Evolutionary conservation across 2,329 filamentous ascomycete species (phyloP), one percentile per base, ranked within the genome.

Genomic region (Trichoderma lentiforme): DNA sequence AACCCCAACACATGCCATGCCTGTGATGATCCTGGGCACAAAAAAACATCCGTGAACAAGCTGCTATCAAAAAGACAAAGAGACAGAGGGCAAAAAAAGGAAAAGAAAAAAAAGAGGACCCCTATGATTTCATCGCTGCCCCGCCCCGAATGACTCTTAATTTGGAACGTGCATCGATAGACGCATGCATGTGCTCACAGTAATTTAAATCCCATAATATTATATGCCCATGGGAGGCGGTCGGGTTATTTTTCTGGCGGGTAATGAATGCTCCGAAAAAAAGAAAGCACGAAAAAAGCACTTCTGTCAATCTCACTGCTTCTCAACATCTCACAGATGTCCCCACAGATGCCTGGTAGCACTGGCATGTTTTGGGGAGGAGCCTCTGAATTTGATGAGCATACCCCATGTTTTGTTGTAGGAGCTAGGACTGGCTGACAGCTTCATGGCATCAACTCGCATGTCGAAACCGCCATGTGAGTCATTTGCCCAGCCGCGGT

Each of bases 61-160:
- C 28, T 21, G 30, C 18, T 3, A 15, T 57, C 18, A 32, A 8
- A 21, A 8, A 32, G 1, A n/a, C 18, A 43, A 26, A 43, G 14
- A 28, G 24, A 57, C 21, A 57, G 56, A 39, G 28, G 56, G 64
- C 32, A 57, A 57, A 56, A n/a, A 56, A 12, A 21, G 21, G 14
- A 58, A 28, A 58, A 67, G 11, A 24, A 32, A 5, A 15, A 34
- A 62, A 34, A 68, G 63, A 77, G 71, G 77, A 78, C 76, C 77
- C 77, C 72, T 78, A 78, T 78, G 77, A 78, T 76, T 76, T 78
- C 77, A 78, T 78, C 57, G 47, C 11, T 61, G 61, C 71, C 71
- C 71, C 43, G 43, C 47, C 47, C 51, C 15, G 18, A 62, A 43
- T 72, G 67, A 65, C 51, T 72, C 58, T 70, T 57, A 51, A 57